Evolutionary conservation across 495 filamentous ascomycete genomes (phyloP).

Genomic region (Trichoderma parareesei): DNA sequence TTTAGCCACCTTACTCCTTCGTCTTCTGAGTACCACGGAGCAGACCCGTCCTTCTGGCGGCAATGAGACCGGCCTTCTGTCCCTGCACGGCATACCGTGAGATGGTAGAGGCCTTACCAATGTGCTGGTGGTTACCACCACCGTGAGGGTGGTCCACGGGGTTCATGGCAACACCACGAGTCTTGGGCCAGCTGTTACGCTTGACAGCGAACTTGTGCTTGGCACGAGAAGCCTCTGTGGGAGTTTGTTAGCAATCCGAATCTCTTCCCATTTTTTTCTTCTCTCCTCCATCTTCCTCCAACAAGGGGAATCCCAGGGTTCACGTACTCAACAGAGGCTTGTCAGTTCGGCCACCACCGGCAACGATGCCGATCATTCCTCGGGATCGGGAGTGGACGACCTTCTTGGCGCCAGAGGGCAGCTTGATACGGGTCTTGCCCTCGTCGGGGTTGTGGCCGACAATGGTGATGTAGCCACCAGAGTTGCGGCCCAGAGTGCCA

Average conservation of each 20-base stretch:
- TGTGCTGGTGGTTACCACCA: conserved; percentile 99
- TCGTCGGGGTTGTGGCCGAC: conserved; percentile 98
- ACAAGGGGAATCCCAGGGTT: not conserved
- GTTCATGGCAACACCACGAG: conserved; percentile 99
- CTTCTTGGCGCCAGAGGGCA: conserved; percentile 98
- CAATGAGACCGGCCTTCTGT: conserved; percentile 99
- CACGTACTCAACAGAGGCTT: conserved; percentile 87
- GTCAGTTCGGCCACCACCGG: conserved; percentile 97
- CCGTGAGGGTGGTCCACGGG: conserved; percentile 99
- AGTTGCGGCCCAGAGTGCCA: conserved; percentile 89
- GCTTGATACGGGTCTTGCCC: conserved; percentile 99
- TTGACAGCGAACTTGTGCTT: conserved; percentile 99
- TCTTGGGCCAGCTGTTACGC: conserved; percentile 99
- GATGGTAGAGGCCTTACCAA: conserved; percentile 99
- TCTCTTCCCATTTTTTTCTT: not conserved
- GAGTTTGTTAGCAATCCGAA: conserved; percentile 16
- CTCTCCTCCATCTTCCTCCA: not conserved
- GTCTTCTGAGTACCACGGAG: conserved; percentile 99
- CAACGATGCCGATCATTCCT: conserved; percentile 99
- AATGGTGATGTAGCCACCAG: conserved; percentile 98
- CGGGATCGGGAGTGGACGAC: conserved; percentile 81
- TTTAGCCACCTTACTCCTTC: conserved; percentile 67
- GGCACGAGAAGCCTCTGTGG: conserved; percentile 84
- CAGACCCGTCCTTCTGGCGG: conserved; percentile 96
- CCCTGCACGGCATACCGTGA: conserved; percentile 92